A percentile compares a stretch with the other conserved stretches of the same genome.
Evolutionary conservation across 257 asterid genomes (phyloP).

Genomic region (Capsicum pubescens): DNA sequence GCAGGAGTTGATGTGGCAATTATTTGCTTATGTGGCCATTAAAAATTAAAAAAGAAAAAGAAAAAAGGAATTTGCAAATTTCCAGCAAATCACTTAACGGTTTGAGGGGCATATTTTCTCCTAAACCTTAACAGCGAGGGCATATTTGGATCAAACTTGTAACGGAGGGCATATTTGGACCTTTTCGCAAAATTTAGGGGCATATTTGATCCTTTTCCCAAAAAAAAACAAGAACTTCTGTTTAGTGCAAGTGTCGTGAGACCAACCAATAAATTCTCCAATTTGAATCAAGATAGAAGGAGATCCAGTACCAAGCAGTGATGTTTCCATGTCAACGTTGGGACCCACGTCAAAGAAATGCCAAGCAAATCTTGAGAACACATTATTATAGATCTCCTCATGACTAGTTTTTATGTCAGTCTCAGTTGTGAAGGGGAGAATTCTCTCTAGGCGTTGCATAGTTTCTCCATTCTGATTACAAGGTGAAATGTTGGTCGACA

Average conservation of each 20-base stretch:
- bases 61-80: no score
- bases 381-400: background rate
- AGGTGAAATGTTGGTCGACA: background rate
- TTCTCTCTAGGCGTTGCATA: background rate
- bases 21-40: no score
- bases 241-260: background rate
- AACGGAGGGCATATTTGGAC: no score
- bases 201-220: no score
- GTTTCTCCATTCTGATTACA: background rate
- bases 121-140: no score
- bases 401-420: background rate
- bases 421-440: background rate
- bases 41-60: no score
- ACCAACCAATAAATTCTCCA: background rate
- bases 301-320: conserved; percentile 15
- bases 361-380: background rate
- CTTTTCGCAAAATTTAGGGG: no score
- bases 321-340: background rate
- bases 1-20: conserved; percentile 58
- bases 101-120: no score
- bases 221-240: no score
- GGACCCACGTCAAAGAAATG: background rate
- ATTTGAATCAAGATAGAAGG: background rate
- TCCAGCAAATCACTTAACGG: no score
- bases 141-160: no score